Base-by-base conservation (phyloP, 225 moss, liverwort and hornwort genomes). In the Bryum argenteum region DNA sequence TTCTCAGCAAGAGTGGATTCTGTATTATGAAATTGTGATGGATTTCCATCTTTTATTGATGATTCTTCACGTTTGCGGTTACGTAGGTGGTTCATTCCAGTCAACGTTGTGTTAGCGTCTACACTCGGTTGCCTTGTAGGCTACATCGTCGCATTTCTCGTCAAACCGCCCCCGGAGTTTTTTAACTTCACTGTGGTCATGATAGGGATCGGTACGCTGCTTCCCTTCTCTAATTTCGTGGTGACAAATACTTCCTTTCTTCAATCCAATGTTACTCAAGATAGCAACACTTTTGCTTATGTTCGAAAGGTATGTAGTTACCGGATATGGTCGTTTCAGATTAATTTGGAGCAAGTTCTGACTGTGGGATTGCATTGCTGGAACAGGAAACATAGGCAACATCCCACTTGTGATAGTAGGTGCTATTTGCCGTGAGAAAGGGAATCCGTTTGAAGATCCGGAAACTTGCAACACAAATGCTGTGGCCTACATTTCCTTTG, bases 401-500 rank as follows among this genome's bases (percentile, higher is more conserved):
- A 94, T 98, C 68, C 98, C 98, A 38, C 71, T 98, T 65, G 98
- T 98, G 22, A 92, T 98, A 51, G 74, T 92, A 45, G 94, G 91
- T 61, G 94, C 98, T 58, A 90, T 98, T 52, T 98, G 98, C 79
- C 82, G 89, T 68, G 98, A 98, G 53, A 63, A 82, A 21, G 89
- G 81, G 18, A 98, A 94, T 65, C 94, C 98, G 15, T 98, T 98
- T 66, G 98, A 91, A 54, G 23, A 80, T 76, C 70, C 86, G 13
- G 83, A 80, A 9, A 69, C 81, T 4, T 98, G 98, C 83, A 91
- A 88, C 70, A 84, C 82, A 40, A 81, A 87, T 41, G 98, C 87
- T 54, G 94, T 98, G 56, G 98, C 98, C 19, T 98, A 92, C 75
- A 91, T 98, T 18, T 92, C 98, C 44, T 98, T 98, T 75, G 98